These are phyloP conservation scores for Saksenaea vasiformis DNA, from an alignment of 371 early-diverging fungal genomes.

Conservation along the genomic window DNA sequence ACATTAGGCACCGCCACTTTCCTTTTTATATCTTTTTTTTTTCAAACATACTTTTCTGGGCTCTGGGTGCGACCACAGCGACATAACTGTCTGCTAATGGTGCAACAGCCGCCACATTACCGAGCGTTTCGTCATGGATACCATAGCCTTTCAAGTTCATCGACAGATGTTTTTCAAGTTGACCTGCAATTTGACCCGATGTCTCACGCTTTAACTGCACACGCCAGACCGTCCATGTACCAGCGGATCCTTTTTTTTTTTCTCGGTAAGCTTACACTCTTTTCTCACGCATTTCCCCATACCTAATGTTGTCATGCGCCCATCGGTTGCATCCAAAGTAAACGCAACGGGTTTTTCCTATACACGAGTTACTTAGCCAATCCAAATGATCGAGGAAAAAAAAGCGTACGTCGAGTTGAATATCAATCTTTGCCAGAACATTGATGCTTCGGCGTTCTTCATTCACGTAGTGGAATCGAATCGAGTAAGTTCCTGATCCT, in stretches of 20 bases:
- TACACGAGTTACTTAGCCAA: neutral
- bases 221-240: slow-evolving; percentile 42
- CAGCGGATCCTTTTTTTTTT: slow-evolving; percentile 23
- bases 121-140: slow-evolving; percentile 23
- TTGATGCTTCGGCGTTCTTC: slow-evolving; percentile 54
- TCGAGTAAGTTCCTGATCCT: slow-evolving; percentile 21
- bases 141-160: slow-evolving; percentile 31
- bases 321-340: slow-evolving; percentile 51
- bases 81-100: slow-evolving; percentile 57
- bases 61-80: slow-evolving; percentile 53
- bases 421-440: slow-evolving; percentile 28
- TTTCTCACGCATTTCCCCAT: slow-evolving; percentile 1
- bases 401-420: slow-evolving; percentile 21
- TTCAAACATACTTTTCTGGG: slow-evolving; percentile 32
- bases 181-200: slow-evolving; percentile 32
- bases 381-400: neutral
- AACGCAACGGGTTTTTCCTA: slow-evolving; percentile 44
- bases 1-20: neutral
- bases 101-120: slow-evolving; percentile 31
- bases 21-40: neutral
- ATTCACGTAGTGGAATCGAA: slow-evolving; percentile 50
- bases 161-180: slow-evolving; percentile 24
- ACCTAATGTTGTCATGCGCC: slow-evolving; percentile 51
- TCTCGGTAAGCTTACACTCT: neutral
- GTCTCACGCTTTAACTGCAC: slow-evolving; percentile 37